Conservation (phyloP, 768 basidiomycete genomes). For the Ephemerocybe angulata region DNA sequence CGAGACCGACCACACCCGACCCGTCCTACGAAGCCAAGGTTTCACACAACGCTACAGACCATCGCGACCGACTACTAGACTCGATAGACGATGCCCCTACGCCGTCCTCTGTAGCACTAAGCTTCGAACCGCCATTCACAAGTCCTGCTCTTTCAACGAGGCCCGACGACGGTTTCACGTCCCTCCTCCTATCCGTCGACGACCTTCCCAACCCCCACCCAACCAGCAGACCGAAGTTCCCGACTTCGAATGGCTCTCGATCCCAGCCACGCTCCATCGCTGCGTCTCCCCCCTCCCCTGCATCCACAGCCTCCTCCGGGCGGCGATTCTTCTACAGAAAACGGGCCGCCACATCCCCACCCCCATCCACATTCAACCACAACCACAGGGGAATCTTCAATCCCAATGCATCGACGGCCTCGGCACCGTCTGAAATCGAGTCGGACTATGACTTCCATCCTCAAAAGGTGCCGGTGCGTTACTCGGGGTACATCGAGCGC, state of each 20-base stretch:
- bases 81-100: background rate
- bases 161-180: slow-evolving; percentile 40
- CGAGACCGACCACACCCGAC: slow-evolving; percentile 16
- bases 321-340: background rate
- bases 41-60: background rate
- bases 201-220: too few relatives aligned
- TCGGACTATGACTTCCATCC: background rate
- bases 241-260: too few relatives aligned
- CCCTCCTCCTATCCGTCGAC: slow-evolving; percentile 24
- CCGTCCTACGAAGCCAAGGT: too few relatives aligned
- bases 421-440: background rate
- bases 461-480: slow-evolving; percentile 35
- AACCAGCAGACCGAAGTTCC: too few relatives aligned
- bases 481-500: slow-evolving; percentile 50
- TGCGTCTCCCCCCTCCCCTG: too few relatives aligned
- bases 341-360: background rate
- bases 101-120: background rate
- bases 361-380: background rate
- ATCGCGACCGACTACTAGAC: background rate
- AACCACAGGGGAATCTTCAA: background rate
- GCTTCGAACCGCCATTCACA: background rate
- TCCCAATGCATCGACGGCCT: background rate
- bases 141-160: slow-evolving; percentile 27
- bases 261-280: too few relatives aligned
- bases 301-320: too few relatives aligned